Base-by-base conservation (phyloP, 169 alveolate species). In the Eimeria falciformis region DNA sequence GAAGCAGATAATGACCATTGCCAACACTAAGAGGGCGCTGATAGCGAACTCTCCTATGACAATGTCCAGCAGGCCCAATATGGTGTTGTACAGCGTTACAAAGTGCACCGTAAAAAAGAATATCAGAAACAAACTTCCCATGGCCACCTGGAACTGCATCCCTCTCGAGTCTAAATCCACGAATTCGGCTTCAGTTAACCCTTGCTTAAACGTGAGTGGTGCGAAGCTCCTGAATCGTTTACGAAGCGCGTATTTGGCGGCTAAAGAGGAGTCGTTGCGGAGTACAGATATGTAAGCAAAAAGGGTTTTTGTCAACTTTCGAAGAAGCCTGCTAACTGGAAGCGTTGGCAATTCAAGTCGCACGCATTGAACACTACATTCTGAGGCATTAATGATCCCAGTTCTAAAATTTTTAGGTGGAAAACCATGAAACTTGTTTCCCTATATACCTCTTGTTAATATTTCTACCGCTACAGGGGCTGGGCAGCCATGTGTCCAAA, bases 141-240 rank as follows among this genome's bases (percentile, higher is more conserved):
- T n/a, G 33, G n/a, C 37, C 73, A n/a, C 25, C 73, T 62, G 73
- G 37, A 62, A n/a, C 29, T n/a, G 73, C 73, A 62, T n/a, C n/a
- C 25, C n/a, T 12, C 73, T 12, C 14, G 33, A 62, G 29, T n/a
- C 0, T 0, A 62, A 62, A n/a, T 62, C 73, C n/a, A n/a, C 73
- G 25, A 62, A 62, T 29, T 62, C 73, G 33, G 25, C n/a, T n/a
- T 62, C 73, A 3, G 29, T 62, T 62, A 18, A 18, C 25, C n/a
- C 25, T 14, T 29, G 17, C 25, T 62, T 62, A 2, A 62, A 62
- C 2, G 12, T 62, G 12, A 62, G 25, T 0, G 73, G 73, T 29
- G 37, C 0, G 37, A 12, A 62, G 46, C 73, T 62, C 29, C 29
- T 62, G 25, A 62, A 62, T 9, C 73, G 73, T 14, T n/a, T n/a